Percentiles rank a stretch among this genome's conserved stretches.
Conservation (phyloP, 345 rosid species). For the Brassica rapa region DNA sequence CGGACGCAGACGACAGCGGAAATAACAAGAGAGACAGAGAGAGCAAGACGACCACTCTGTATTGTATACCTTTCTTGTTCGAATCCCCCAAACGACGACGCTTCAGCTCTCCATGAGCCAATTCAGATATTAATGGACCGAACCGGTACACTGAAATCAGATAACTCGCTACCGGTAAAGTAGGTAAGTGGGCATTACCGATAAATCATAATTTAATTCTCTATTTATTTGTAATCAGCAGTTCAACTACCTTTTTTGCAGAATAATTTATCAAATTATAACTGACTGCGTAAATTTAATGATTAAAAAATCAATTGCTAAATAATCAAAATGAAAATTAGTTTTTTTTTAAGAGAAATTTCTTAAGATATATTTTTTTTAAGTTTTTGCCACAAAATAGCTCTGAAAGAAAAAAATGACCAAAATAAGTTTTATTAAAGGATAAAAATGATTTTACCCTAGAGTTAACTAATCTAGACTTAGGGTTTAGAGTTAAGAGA, state of each 20-base stretch:
- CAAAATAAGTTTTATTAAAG: too few relatives aligned
- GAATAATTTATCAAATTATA: too few relatives aligned
- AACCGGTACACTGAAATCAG: slow-evolving; percentile 3
- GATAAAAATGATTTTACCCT: too few relatives aligned
- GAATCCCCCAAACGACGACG: slow-evolving; percentile 20
- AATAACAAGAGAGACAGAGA: neutral
- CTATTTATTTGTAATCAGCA: neutral
- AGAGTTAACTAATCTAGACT: too few relatives aligned
- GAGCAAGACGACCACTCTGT: neutral
- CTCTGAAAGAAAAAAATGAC: too few relatives aligned
- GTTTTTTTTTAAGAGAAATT: too few relatives aligned
- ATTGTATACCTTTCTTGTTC: neutral
- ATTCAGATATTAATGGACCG: neutral
- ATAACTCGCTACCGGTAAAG: neutral
- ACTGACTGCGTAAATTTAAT: neutral
- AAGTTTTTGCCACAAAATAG: too few relatives aligned
- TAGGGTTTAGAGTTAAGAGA: too few relatives aligned
- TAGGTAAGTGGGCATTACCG: neutral
- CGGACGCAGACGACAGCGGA: slow-evolving; percentile 17
- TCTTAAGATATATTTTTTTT: too few relatives aligned
- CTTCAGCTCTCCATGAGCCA: slow-evolving; percentile 9
- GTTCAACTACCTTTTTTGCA: neutral
- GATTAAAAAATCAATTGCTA: neutral
- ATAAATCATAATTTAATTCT: neutral
- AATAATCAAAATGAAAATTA: neutral